A percentile compares a stretch with the other conserved stretches of the same genome.
These are phyloP conservation scores for Ashbya aceris DNA, from an alignment of 1,139 yeast genomes.

Conservation along the genomic window DNA sequence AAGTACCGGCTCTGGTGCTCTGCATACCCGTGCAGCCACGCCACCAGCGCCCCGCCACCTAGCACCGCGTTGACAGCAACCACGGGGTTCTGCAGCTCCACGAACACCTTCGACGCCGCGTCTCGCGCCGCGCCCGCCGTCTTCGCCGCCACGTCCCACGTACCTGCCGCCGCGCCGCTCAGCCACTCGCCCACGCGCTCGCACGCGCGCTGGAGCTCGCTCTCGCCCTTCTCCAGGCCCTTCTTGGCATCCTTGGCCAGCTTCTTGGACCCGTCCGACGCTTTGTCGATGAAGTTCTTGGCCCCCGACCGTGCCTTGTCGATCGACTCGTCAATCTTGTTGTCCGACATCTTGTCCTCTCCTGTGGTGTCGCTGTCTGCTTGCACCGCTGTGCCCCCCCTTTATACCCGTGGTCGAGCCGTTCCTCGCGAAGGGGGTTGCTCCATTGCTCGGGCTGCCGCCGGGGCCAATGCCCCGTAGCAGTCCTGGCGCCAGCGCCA, in stretches of 20 bases:
- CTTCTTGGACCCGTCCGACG: constrained; percentile 7
- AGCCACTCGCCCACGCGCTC: constrained; percentile 4
- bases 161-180: constrained; percentile 4
- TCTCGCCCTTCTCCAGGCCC: constrained; percentile 3
- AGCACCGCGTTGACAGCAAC: constrained; percentile 47
- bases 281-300: constrained; percentile 2
- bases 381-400: too few relatives aligned
- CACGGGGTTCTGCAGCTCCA: constrained; percentile 55
- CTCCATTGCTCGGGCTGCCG: too few relatives aligned
- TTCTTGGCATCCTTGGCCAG: constrained; percentile 10
- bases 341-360: constrained; percentile 1
- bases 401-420: too few relatives aligned
- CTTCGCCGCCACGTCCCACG: constrained; percentile 8
- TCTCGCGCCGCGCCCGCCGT: constrained; percentile 10
- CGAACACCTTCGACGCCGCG: constrained; percentile 10
- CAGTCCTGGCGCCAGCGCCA: too few relatives aligned
- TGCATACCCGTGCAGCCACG: constrained; percentile 42
- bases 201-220: constrained; percentile 2
- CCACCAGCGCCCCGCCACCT: constrained; percentile 42
- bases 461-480: too few relatives aligned
- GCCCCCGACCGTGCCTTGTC: constrained; percentile 3
- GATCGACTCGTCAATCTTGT: constrained; percentile 3
- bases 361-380: too few relatives aligned
- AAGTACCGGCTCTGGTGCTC: constrained; percentile 38
- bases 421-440: too few relatives aligned